A percentile compares a stretch with the other conserved stretches of the same genome.
These are phyloP conservation scores for Dysphania ambrosioides DNA, from an alignment of 148 eudicot genomes.

Conservation along the genomic window DNA sequence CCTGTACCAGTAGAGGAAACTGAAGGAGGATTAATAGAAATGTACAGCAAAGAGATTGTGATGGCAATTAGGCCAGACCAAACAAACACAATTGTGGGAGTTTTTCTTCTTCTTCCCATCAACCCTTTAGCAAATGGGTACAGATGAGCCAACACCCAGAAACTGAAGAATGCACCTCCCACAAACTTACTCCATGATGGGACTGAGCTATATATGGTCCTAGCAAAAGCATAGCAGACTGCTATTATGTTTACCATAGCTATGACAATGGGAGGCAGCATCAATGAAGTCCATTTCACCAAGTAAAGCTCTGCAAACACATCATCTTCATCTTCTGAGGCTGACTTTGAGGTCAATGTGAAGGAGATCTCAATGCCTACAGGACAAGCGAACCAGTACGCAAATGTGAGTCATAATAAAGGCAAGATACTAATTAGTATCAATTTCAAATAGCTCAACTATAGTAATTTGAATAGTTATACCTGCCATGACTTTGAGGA, in stretches of 20 bases:
- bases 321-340: conserved; percentile 65
- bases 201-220: conserved; percentile 37
- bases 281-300: conserved; percentile 81
- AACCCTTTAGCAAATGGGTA: conserved; percentile 49
- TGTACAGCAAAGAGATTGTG: conserved; percentile 40
- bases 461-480: not conserved
- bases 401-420: not conserved
- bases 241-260: conserved; percentile 75
- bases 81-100: conserved; percentile 45
- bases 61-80: conserved; percentile 47
- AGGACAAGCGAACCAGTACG: not conserved
- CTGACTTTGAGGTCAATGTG: conserved; percentile 74
- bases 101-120: conserved; percentile 47
- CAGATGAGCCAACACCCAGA: conserved; percentile 44
- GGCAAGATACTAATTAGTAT: too few species aligned
- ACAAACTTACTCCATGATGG: conserved; percentile 78
- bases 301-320: conserved; percentile 64
- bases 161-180: conserved; percentile 51
- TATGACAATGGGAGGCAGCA: conserved; percentile 90
- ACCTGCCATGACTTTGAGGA: conserved; percentile 71
- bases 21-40: conserved; percentile 33
- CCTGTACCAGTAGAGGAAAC: conserved; percentile 9
- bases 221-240: conserved; percentile 49
- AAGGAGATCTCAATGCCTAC: conserved; percentile 72
- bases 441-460: too few species aligned